These are phyloP conservation scores for Coemansia sp. DNA, from an alignment of 371 early-diverging fungal genomes.

Conservation along the genomic window DNA sequence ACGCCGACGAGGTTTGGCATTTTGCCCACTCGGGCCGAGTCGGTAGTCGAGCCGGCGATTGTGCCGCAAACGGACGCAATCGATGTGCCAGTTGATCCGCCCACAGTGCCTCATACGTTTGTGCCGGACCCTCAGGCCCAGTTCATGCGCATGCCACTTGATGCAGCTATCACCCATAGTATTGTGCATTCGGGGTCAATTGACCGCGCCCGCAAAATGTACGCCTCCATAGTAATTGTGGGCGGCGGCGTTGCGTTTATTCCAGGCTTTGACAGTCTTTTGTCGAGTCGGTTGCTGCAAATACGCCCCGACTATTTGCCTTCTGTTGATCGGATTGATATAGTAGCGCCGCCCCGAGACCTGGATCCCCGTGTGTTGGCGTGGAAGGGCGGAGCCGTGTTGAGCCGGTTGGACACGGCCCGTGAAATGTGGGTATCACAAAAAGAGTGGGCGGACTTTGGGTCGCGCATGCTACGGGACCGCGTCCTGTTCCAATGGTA, in stretches of 20 bases:
- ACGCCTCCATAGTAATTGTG: constrained; percentile 74
- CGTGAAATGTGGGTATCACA: constrained; percentile 78
- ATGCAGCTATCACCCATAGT: constrained; percentile 75
- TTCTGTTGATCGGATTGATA: constrained; percentile 66
- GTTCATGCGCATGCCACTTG: constrained; percentile 61
- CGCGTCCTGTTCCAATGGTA: constrained; percentile 67
- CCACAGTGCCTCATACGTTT: background rate
- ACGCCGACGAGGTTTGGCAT: constrained; percentile 50
- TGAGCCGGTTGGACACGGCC: constrained; percentile 73
- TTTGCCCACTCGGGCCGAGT: constrained; percentile 29
- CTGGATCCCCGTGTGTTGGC: constrained; percentile 81
- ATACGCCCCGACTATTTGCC: constrained; percentile 36
- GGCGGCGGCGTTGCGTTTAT: constrained; percentile 81
- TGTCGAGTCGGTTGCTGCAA: constrained; percentile 64
- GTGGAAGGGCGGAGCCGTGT: constrained; percentile 89
- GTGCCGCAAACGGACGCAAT: constrained; percentile 24
- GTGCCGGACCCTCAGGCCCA: constrained; percentile 22
- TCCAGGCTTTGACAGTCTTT: constrained; percentile 65
- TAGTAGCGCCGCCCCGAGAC: constrained; percentile 79
- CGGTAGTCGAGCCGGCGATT: constrained; percentile 11
- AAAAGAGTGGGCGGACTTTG: constrained; percentile 74
- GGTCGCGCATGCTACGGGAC: constrained; percentile 65
- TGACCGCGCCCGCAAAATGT: constrained; percentile 69
- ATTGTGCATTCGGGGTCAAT: constrained; percentile 69
- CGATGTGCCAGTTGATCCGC: background rate